phyloP scores from a whole-genome alignment of 2,329 filamentous ascomycete species.

The Diaporthe helianthi region DNA sequence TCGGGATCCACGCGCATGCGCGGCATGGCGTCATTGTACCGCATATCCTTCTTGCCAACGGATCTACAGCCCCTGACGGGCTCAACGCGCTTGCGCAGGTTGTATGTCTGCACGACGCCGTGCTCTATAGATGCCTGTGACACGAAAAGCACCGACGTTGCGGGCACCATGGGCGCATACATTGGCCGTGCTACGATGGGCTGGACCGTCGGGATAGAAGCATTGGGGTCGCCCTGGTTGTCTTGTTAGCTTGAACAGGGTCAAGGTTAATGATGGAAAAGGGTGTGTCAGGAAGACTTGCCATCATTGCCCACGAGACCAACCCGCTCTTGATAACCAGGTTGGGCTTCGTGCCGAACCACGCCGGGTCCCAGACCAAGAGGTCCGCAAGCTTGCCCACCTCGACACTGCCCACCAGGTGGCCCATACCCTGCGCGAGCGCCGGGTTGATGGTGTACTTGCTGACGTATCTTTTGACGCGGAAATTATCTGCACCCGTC shows the following conservation, averaged over 20 bases:
- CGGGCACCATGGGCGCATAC: conserved; percentile 79
- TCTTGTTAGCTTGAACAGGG: neutral
- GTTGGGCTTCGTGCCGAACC: conserved; percentile 86
- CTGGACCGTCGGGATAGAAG: conserved; percentile 86
- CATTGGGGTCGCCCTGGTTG: conserved; percentile 77
- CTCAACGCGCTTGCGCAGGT: conserved; percentile 80
- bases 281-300: conserved; percentile 47
- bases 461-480: conserved; percentile 90
- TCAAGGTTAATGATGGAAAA: too few relatives aligned
- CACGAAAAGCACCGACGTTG: conserved; percentile 82
- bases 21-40: conserved; percentile 83
- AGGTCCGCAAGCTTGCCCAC: conserved; percentile 90
- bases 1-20: conserved; percentile 93
- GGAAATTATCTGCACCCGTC: conserved; percentile 84
- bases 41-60: conserved; percentile 87
- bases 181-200: conserved; percentile 85
- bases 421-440: conserved; percentile 86
- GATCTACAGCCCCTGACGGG: conserved; percentile 76
- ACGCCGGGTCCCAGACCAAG: conserved; percentile 83
- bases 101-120: conserved; percentile 74
- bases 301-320: conserved; percentile 85
- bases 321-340: conserved; percentile 87
- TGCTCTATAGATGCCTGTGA: conserved; percentile 73
- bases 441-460: conserved; percentile 98
- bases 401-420: conserved; percentile 86